Conservation (phyloP, 2,329 filamentous ascomycete species). For the Cordyceps javanica region DNA sequence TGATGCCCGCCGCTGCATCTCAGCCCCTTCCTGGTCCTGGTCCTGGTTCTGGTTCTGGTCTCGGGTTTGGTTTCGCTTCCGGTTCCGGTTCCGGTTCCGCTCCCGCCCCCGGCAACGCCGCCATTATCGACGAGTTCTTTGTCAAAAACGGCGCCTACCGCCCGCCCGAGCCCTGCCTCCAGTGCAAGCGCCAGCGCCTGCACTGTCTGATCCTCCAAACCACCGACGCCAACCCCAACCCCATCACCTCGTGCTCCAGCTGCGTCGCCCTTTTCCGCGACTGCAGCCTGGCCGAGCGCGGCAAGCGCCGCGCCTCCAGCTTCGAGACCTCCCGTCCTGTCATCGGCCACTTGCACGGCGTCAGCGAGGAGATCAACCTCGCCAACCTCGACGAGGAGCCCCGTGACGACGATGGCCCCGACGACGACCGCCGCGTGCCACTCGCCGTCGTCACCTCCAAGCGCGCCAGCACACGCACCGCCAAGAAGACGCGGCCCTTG, state of each 20-base stretch:
- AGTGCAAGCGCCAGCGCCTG: constrained; percentile 38
- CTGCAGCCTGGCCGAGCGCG: constrained; percentile 40
- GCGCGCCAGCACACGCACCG: constrained; percentile 33
- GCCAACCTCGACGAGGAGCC: background rate
- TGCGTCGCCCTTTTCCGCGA: constrained; percentile 45
- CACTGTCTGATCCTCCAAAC: constrained; percentile 44
- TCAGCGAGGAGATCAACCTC: constrained; percentile 32
- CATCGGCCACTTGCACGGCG: constrained; percentile 42
- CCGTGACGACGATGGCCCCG: background rate
- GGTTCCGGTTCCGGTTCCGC: no score
- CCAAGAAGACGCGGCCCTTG: constrained; percentile 38
- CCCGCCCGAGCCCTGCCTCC: constrained; percentile 35
- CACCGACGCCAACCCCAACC: constrained; percentile 41
- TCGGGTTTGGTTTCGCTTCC: no score
- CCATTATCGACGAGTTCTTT: constrained; percentile 31
- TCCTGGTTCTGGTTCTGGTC: no score
- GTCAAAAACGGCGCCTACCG: constrained; percentile 35
- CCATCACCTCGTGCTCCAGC: constrained; percentile 40
- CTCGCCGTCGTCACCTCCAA: constrained; percentile 21
- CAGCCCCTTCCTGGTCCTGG: no score
- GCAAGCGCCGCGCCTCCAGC: constrained; percentile 36
- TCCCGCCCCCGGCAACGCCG: constrained; percentile 5
- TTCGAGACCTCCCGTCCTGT: constrained; percentile 43
- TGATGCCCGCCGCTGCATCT: background rate
- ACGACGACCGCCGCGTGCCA: constrained; percentile 1